phyloP scores from a whole-genome alignment of 306 rosid species.

The Cicer pinnatifidum region DNA sequence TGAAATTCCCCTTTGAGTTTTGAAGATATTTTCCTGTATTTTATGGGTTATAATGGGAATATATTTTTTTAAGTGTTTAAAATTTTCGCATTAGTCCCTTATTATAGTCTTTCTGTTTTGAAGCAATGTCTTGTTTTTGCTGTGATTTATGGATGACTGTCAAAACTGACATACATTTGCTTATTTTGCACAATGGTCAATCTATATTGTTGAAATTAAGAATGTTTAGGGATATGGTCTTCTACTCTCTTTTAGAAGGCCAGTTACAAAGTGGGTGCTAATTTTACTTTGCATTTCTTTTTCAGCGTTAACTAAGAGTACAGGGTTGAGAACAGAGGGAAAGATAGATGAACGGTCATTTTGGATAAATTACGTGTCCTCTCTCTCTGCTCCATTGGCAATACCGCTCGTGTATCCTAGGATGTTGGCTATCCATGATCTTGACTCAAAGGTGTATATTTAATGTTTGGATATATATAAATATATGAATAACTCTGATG shows the following conservation, averaged over 20 bases:
- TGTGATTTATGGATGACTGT: conserved; percentile 30
- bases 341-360: conserved; percentile 88
- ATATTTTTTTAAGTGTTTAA: conserved; percentile 9
- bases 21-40: conserved; percentile 33
- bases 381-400: conserved; percentile 82
- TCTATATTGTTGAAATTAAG: conserved; percentile 33
- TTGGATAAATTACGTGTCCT: conserved; percentile 83
- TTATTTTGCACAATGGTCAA: conserved; percentile 29
- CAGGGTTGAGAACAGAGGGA: conserved; percentile 81
- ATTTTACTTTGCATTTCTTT: conserved; percentile 45
- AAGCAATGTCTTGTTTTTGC: conserved; percentile 25
- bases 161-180: conserved; percentile 26
- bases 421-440: conserved; percentile 84
- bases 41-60: conserved; percentile 3
- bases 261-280: conserved; percentile 38
- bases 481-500: conserved; percentile 32
- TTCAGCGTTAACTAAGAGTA: conserved; percentile 88
- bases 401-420: conserved; percentile 96
- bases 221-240: conserved; percentile 32
- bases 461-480: background rate
- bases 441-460: conserved; percentile 79
- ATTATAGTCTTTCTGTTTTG: conserved; percentile 24
- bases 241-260: conserved; percentile 34
- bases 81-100: conserved; percentile 15
- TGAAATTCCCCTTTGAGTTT: background rate